These are phyloP conservation scores for Hyparrhenia diplandra DNA, from an alignment of 176 grass and related monocot species.

Conservation along the genomic window DNA sequence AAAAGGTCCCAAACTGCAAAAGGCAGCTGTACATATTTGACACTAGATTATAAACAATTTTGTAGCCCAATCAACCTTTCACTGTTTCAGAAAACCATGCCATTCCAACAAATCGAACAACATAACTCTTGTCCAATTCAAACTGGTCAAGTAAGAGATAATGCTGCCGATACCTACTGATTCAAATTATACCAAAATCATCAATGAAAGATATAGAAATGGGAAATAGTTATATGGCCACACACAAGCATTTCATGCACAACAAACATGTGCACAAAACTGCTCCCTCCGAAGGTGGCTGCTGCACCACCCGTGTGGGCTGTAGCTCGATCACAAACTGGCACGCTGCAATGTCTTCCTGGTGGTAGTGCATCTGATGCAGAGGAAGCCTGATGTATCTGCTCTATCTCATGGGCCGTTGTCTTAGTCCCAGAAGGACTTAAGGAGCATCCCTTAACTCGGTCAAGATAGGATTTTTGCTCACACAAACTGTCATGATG, in stretches of 20 bases:
- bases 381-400: neutral
- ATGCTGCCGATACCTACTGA: neutral
- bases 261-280: neutral
- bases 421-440: neutral
- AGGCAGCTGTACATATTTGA: neutral
- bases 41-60: constrained; percentile 7
- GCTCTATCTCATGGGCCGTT: neutral
- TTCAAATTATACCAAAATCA: neutral
- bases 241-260: neutral
- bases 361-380: neutral
- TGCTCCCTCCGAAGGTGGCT: neutral
- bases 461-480: neutral
- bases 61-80: neutral
- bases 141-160: neutral
- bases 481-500: neutral
- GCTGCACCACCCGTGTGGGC: neutral
- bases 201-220: neutral
- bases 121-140: neutral
- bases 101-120: neutral
- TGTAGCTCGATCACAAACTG: neutral
- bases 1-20: neutral
- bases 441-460: neutral
- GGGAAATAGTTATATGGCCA: neutral
- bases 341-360: neutral
- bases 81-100: neutral